Evolutionary conservation across 78 protist genomes (phyloP).

Genomic region (Dictyostelium purpureum): DNA sequence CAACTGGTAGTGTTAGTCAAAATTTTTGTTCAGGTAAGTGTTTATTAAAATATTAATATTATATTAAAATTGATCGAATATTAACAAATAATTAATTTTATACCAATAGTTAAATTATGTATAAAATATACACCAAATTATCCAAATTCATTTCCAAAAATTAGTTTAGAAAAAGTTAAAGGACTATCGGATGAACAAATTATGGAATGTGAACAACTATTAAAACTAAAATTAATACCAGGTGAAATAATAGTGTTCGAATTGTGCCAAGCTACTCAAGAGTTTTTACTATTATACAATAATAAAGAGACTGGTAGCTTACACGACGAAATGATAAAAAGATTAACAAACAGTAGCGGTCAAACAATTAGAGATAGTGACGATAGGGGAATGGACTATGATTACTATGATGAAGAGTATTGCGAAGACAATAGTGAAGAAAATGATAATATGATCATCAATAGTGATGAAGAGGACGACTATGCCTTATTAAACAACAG

Average conservation of each 20-base stretch:
- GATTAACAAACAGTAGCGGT: slow-evolving; percentile 12
- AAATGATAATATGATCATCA: neutral
- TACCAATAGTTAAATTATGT: slow-evolving; percentile 20
- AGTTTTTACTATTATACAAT: slow-evolving; percentile 22
- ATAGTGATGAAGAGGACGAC: neutral
- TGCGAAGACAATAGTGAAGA: neutral
- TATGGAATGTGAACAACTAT: slow-evolving; percentile 9
- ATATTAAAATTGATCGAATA: too few relatives aligned
- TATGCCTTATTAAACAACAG: neutral
- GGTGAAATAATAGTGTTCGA: slow-evolving; percentile 52
- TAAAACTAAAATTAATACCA: slow-evolving; percentile 33
- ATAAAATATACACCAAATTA: slow-evolving; percentile 72
- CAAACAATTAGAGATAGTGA: neutral
- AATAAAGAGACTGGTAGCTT: slow-evolving; percentile 55
- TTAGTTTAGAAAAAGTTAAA: slow-evolving; percentile 35
- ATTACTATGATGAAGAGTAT: neutral
- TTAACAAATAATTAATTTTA: neutral
- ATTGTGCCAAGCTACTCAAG: slow-evolving; percentile 62
- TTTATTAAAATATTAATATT: neutral
- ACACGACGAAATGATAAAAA: slow-evolving; percentile 65
- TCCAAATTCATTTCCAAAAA: slow-evolving; percentile 40
- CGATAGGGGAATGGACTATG: neutral
- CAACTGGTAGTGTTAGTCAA: slow-evolving; percentile 53
- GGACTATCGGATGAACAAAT: slow-evolving; percentile 74
- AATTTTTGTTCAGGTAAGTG: slow-evolving; percentile 50